phyloP scores from a whole-genome alignment of 371 early-diverging fungal species.

The Amoeboaphelidium protococcarum region DNA sequence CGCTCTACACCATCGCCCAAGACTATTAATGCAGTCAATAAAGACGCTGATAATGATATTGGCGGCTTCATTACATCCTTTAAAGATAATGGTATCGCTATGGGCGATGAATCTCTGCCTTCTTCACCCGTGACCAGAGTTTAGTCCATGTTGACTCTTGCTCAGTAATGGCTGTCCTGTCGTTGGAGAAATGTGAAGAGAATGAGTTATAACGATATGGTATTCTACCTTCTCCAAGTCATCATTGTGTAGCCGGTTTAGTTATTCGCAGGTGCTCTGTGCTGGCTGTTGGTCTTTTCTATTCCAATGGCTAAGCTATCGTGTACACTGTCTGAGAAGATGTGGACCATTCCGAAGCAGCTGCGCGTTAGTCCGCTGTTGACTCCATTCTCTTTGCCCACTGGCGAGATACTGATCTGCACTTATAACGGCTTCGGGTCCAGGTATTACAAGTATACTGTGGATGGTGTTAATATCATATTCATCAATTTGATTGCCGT shows the following conservation, averaged over 20 bases:
- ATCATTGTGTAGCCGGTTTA: slow-evolving; percentile 37
- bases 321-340: slow-evolving; percentile 22
- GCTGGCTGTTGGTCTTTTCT: slow-evolving; percentile 60
- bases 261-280: slow-evolving; percentile 33
- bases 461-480: slow-evolving; percentile 82
- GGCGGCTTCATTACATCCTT: too few relatives aligned
- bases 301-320: slow-evolving; percentile 82
- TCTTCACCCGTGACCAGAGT: too few relatives aligned
- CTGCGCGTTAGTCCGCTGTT: slow-evolving; percentile 10
- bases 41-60: too few relatives aligned
- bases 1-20: too few relatives aligned
- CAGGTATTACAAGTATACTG: slow-evolving; percentile 72
- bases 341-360: neutral
- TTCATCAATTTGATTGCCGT: slow-evolving; percentile 71
- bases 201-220: too few relatives aligned
- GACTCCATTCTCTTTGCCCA: neutral
- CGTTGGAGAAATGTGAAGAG: too few relatives aligned
- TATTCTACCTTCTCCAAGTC: too few relatives aligned
- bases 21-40: too few relatives aligned
- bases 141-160: too few relatives aligned
- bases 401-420: slow-evolving; percentile 27
- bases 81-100: too few relatives aligned
- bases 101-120: too few relatives aligned
- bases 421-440: slow-evolving; percentile 47
- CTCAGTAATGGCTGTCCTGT: too few relatives aligned